A percentile compares a stretch with the other conserved stretches of the same genome.
Evolutionary conservation across 768 basidiomycete genomes (phyloP).

Genomic region (Coprinopsis sp.): DNA sequence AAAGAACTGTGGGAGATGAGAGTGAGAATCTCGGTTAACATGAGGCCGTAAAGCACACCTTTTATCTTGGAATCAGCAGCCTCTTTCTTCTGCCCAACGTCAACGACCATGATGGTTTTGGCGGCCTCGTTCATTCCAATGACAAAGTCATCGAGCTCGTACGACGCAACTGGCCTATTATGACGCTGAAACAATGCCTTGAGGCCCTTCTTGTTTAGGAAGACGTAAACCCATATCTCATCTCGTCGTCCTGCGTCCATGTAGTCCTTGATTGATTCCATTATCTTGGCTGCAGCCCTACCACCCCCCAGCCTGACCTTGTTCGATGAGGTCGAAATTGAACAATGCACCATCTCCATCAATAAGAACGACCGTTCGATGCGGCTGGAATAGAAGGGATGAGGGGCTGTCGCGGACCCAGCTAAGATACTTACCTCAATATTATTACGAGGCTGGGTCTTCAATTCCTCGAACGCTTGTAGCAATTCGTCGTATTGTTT

Average conservation of each 20-base stretch:
- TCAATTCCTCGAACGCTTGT: too few species aligned
- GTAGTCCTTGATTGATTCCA: constrained; percentile 34
- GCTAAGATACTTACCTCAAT: too few species aligned
- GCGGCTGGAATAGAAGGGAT: too few species aligned
- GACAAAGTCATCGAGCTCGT: constrained; percentile 58
- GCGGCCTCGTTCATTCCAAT: constrained; percentile 67
- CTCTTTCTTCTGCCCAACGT: constrained; percentile 69
- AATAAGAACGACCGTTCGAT: constrained; percentile 45
- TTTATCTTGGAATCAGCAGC: constrained; percentile 74
- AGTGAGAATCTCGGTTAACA: background rate
- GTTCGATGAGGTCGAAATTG: constrained; percentile 44
- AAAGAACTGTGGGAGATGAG: too few species aligned
- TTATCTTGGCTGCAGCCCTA: constrained; percentile 46
- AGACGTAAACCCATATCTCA: constrained; percentile 59
- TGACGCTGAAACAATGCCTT: constrained; percentile 43
- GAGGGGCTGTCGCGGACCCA: too few species aligned
- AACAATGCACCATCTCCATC: constrained; percentile 70
- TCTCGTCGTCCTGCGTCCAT: constrained; percentile 34
- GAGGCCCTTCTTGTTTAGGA: constrained; percentile 61
- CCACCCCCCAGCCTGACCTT: constrained; percentile 57
- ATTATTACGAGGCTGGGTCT: too few species aligned
- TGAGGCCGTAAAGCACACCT: constrained; percentile 36
- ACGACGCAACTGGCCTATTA: constrained; percentile 30
- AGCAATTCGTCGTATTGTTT: too few species aligned
- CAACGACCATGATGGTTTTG: constrained; percentile 61